Conservation (phyloP, 2,329 filamentous ascomycete genomes). For the Pseudogymnoascus sp. region DNA sequence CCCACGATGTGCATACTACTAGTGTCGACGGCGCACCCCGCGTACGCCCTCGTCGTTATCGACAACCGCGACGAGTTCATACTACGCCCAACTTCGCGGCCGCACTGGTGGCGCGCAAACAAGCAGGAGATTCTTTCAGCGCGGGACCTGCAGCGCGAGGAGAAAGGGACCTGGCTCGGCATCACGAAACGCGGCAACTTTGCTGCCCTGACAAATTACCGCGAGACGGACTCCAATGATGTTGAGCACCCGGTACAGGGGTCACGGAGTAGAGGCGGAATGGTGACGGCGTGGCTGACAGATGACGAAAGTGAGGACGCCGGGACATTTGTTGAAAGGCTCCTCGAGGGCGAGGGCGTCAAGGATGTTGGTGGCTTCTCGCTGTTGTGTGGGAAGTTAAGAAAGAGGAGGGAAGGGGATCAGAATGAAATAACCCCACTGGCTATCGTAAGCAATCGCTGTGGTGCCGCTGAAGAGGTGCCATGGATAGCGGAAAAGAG, state of each 20-base stretch:
- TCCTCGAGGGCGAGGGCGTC: conserved; percentile 45
- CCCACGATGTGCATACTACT: conserved; percentile 66
- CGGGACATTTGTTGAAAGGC: conserved; percentile 42
- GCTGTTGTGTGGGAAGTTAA: conserved; percentile 56
- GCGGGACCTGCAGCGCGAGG: conserved; percentile 52
- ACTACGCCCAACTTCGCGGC: conserved; percentile 53
- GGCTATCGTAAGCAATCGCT: conserved; percentile 56
- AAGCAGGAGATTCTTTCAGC: conserved; percentile 44
- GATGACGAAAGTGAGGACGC: conserved; percentile 41
- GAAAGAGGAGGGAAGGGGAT: conserved; percentile 23
- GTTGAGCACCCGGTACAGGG: conserved; percentile 45
- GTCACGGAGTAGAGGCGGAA: conserved; percentile 51
- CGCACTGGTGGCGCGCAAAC: conserved; percentile 50
- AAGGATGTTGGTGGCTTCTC: conserved; percentile 60
- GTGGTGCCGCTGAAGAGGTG: conserved; percentile 44
- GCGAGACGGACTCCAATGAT: conserved; percentile 45
- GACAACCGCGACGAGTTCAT: conserved; percentile 74
- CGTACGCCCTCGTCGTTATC: conserved; percentile 66
- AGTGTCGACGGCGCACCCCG: conserved; percentile 66
- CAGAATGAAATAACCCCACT: conserved; percentile 38
- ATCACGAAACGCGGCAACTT: conserved; percentile 52
- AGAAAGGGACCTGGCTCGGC: conserved; percentile 60
- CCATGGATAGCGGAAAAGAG: conserved; percentile 49
- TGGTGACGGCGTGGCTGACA: conserved; percentile 56
- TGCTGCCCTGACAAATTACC: conserved; percentile 60